Percentiles rank a stretch among this genome's conserved stretches.
phyloP scores from a whole-genome alignment of 2,329 filamentous ascomycete species.

The Dichotomopilus funicola region DNA sequence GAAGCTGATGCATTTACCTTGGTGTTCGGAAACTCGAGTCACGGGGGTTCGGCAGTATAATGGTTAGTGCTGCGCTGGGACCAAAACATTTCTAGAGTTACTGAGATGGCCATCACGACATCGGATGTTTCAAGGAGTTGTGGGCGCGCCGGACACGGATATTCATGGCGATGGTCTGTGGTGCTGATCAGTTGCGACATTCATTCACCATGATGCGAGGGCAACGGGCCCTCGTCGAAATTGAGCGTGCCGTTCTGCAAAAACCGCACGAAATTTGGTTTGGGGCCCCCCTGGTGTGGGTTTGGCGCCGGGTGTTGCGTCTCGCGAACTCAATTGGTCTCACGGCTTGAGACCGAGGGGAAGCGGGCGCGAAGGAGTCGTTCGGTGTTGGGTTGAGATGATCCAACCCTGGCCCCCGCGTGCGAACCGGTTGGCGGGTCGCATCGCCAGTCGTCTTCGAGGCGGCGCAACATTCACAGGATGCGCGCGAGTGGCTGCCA shows the following conservation, averaged over 20 bases:
- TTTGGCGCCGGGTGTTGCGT: conserved; percentile 4
- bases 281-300: not conserved
- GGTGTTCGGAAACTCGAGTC: too few relatives aligned
- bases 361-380: not conserved
- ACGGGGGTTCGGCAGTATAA: too few relatives aligned
- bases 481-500: not conserved
- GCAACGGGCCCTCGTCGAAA: too few relatives aligned
- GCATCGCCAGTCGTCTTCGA: conserved; percentile 6
- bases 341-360: not conserved
- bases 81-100: too few relatives aligned
- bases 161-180: not conserved
- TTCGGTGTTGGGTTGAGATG: not conserved
- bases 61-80: too few relatives aligned
- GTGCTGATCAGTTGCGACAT: not conserved
- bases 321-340: conserved; percentile 1
- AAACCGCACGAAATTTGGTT: not conserved
- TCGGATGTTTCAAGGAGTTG: not conserved
- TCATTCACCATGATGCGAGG: too few relatives aligned
- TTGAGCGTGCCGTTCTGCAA: too few relatives aligned
- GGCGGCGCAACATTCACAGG: not conserved
- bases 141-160: not conserved
- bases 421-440: conserved; percentile 5
- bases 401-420: not conserved
- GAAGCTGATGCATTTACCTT: too few relatives aligned
- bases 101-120: not conserved